Evolutionary conservation across 805 yeast genomes (phyloP), one percentile per base, ranked within the genome.

Genomic region (Priceomyces carsonii): DNA sequence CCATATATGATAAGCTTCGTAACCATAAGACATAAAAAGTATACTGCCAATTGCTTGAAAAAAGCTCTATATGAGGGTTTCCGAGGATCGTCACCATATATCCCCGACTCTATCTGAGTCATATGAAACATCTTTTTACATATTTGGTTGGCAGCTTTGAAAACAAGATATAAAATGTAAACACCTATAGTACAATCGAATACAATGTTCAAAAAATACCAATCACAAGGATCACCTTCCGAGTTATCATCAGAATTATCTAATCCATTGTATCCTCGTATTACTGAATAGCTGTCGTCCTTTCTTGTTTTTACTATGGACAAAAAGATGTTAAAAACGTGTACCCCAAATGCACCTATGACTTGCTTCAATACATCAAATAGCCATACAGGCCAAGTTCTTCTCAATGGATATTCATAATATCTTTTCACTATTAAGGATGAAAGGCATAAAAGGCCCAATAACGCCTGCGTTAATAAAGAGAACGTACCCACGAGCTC

Each of bases 171-270:
- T 18, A 90, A 68, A 2, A 91, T 75, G 5, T 95, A 95, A 2
- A 91, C 91, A 0, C 99, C 99, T 5, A 90, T 73, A 0, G 99
- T 91, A 26, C 98, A 90, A 58, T 91, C 99, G 54, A 91, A 76
- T 18, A 91, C 71, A 24, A 91, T 75, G 51, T 86, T 91, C 36
- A 93, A 66, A 53, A 91, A 91, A 64, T 93, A 91, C 93, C 96
- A 93, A 48, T 87, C 91, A 60, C 98, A 93, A 6, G 96, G 95
- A 42, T 81, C 82, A 32, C 50, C 54, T 9, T 23, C 29, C 22
- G 10, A 18, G n/a, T 28, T n/a, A 29, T 48, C 47, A 10, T 12
- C 8, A 9, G 29, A 19, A 10, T 15, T 14, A 29, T 18, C 7
- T 16, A 45, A 14, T 39, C 44, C 18, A 29, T 18, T 9, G 22